These are phyloP conservation scores for Nadsonia commutata DNA, from an alignment of 1,139 yeast species.

Conservation along the genomic window DNA sequence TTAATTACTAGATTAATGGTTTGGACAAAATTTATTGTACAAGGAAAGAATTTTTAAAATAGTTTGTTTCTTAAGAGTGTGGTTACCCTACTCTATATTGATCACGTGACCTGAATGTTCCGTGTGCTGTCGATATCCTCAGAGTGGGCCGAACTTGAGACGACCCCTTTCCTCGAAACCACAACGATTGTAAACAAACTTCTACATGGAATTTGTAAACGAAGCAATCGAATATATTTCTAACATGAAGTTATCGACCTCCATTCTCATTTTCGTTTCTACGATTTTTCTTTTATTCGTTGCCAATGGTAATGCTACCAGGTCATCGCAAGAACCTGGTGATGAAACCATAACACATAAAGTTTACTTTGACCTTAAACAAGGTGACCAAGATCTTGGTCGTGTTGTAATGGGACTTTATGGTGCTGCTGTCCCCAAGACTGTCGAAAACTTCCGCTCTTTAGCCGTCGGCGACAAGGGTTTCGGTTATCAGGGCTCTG, in stretches of 20 bases:
- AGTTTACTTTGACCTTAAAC: slow-evolving; percentile 76
- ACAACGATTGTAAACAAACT: too few relatives aligned
- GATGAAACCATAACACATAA: slow-evolving; percentile 54
- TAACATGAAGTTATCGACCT: neutral
- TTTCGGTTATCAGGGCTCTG: slow-evolving; percentile 66
- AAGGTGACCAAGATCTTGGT: slow-evolving; percentile 59
- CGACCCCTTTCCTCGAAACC: too few relatives aligned
- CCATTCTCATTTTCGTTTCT: slow-evolving; percentile 5
- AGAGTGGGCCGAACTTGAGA: too few relatives aligned
- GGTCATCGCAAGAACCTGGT: neutral
- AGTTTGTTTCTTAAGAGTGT: too few relatives aligned
- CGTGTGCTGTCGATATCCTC: too few relatives aligned
- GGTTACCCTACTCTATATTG: too few relatives aligned
- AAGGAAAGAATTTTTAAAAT: too few relatives aligned
- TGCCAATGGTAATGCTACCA: slow-evolving; percentile 1
- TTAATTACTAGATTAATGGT: too few relatives aligned
- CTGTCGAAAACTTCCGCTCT: slow-evolving; percentile 65
- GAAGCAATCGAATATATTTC: neutral
- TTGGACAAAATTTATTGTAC: too few relatives aligned
- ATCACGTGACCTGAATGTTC: too few relatives aligned
- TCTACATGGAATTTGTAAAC: neutral
- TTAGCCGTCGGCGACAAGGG: slow-evolving; percentile 71
- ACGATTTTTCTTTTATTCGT: slow-evolving; percentile 6
- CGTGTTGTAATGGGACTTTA: slow-evolving; percentile 67
- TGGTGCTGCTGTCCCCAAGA: slow-evolving; percentile 84